Evolutionary conservation across 1,139 yeast species (phyloP).

Genomic region (Barnettozyma hawaiiensis): DNA sequence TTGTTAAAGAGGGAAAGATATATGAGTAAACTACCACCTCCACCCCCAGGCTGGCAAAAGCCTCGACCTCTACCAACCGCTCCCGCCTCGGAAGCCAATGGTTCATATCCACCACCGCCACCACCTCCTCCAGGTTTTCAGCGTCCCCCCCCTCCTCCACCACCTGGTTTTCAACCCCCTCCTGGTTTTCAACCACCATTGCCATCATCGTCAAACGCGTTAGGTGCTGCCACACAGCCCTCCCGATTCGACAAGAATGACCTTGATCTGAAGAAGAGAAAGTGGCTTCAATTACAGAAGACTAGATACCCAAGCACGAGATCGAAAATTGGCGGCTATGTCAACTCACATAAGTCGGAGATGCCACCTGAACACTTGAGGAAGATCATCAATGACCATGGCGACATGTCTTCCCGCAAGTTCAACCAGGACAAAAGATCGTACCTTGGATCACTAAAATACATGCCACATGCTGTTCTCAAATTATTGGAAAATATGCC

Average conservation of each 20-base stretch:
- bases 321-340: slow-evolving; percentile 32
- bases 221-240: background rate
- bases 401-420: slow-evolving; percentile 75
- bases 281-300: slow-evolving; percentile 68
- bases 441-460: slow-evolving; percentile 85
- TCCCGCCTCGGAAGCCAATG: slow-evolving; percentile 4
- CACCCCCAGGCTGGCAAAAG: slow-evolving; percentile 11
- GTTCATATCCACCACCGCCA: slow-evolving; percentile 10
- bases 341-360: slow-evolving; percentile 62
- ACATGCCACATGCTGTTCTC: slow-evolving; percentile 90
- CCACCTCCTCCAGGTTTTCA: slow-evolving; percentile 26
- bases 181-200: slow-evolving; percentile 28
- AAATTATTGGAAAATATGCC: slow-evolving; percentile 95
- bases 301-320: slow-evolving; percentile 36
- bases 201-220: slow-evolving; percentile 26
- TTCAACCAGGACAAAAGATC: slow-evolving; percentile 87
- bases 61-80: slow-evolving; percentile 13
- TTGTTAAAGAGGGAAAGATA: slow-evolving; percentile 1
- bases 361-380: slow-evolving; percentile 95
- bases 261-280: slow-evolving; percentile 42
- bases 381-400: slow-evolving; percentile 77
- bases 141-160: slow-evolving; percentile 14
- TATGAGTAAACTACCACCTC: slow-evolving; percentile 9
- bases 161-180: slow-evolving; percentile 21
- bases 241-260: slow-evolving; percentile 22